These are phyloP conservation scores for Aspergillus sojae DNA, from an alignment of 2,329 filamentous ascomycete species.

Conservation along the genomic window DNA sequence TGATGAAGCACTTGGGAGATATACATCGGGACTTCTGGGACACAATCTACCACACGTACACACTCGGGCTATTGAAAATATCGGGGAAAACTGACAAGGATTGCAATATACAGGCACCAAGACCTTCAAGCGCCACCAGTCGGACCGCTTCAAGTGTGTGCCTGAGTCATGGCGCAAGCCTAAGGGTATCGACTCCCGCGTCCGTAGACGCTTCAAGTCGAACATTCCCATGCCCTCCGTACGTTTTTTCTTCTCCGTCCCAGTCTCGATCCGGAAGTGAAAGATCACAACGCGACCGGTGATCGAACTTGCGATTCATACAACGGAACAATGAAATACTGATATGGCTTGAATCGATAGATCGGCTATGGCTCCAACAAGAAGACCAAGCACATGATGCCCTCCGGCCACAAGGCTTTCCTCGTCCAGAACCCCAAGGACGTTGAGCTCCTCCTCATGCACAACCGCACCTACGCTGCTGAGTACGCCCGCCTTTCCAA, in stretches of 20 bases:
- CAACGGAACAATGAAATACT: neutral
- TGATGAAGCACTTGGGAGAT: neutral
- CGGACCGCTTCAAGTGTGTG: constrained; percentile 93
- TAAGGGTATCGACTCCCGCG: constrained; percentile 99
- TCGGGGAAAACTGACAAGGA: neutral
- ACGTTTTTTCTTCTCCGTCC: constrained; percentile 51
- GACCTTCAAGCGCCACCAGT: constrained; percentile 97
- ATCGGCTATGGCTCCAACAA: constrained; percentile 99
- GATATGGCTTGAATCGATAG: constrained; percentile 51
- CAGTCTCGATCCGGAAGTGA: neutral
- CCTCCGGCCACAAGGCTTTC: constrained; percentile 99
- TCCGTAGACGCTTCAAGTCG: constrained; percentile 96
- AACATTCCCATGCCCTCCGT: constrained; percentile 97
- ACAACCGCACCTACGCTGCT: constrained; percentile 98
- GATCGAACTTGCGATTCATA: neutral
- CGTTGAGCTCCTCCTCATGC: constrained; percentile 97
- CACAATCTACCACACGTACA: neutral
- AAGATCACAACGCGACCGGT: neutral
- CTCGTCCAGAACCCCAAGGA: constrained; percentile 96
- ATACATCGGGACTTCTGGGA: neutral
- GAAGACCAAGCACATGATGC: constrained; percentile 99
- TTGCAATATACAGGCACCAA: constrained; percentile 65
- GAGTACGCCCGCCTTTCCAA: constrained; percentile 66
- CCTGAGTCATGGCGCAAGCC: constrained; percentile 95
- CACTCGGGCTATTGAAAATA: neutral